These are phyloP conservation scores for Camellia lanceoleosa DNA, from an alignment of 148 eudicot species.

Conservation along the genomic window DNA sequence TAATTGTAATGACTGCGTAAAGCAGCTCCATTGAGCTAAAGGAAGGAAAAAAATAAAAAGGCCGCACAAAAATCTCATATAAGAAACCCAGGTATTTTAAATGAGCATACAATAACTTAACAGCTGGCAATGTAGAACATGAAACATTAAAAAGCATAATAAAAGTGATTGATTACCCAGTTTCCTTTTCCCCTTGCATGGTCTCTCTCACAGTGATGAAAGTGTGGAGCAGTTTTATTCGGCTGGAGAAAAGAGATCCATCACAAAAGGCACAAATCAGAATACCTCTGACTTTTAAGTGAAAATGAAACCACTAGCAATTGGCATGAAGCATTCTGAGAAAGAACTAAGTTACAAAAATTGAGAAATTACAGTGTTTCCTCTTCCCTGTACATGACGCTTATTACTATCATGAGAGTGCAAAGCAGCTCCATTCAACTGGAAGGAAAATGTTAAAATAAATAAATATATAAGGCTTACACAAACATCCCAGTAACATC, in stretches of 20 bases:
- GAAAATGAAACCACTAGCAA: not conserved
- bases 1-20: not conserved
- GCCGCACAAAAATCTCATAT: not conserved
- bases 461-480: not conserved
- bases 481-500: conserved; percentile 8
- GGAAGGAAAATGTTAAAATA: conserved; percentile 8
- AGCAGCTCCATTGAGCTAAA: conserved; percentile 9
- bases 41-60: not conserved
- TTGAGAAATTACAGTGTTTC: not conserved
- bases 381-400: conserved; percentile 7
- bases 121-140: not conserved
- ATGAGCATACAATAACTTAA: not conserved
- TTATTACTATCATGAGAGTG: conserved; percentile 29
- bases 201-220: conserved; percentile 11
- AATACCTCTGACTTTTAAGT: not conserved
- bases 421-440: conserved; percentile 38
- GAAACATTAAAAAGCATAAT: not conserved
- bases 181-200: conserved; percentile 40
- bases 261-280: not conserved
- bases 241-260: not conserved
- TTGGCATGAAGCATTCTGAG: not conserved
- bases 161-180: conserved; percentile 16
- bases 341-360: not conserved
- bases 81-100: not conserved
- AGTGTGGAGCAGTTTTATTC: not conserved